Evolutionary conservation across 805 yeast genomes (phyloP).

Genomic region (Cyberlindnera samutprakarnensis): DNA sequence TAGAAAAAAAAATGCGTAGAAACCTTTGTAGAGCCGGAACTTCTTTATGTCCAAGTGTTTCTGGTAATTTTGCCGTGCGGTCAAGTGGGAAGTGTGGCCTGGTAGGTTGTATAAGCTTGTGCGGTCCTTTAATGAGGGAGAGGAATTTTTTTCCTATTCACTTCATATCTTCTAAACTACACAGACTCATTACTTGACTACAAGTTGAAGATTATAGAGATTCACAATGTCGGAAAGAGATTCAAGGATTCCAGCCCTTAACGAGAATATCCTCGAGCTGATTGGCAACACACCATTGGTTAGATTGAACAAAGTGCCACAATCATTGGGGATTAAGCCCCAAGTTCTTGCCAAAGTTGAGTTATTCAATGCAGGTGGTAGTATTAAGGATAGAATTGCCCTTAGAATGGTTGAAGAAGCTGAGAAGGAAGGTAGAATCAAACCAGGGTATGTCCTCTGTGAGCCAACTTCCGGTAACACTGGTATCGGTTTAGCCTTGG

Average conservation of each 20-base stretch:
- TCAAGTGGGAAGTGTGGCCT: too few species aligned
- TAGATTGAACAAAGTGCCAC: slow-evolving; percentile 67
- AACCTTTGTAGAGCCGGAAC: too few species aligned
- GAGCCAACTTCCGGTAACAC: slow-evolving; percentile 92
- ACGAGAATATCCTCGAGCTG: slow-evolving; percentile 47
- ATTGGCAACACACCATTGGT: slow-evolving; percentile 85
- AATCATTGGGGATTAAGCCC: slow-evolving; percentile 68
- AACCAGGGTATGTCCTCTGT: slow-evolving; percentile 84
- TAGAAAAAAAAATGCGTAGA: too few species aligned
- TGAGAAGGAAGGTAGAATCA: slow-evolving; percentile 66
- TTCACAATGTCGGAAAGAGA: slow-evolving; percentile 1
- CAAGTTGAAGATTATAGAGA: too few species aligned
- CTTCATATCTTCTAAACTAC: too few species aligned
- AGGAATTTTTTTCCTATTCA: too few species aligned
- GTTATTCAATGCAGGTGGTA: slow-evolving; percentile 83
- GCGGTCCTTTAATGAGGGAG: too few species aligned
- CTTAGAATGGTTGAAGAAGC: slow-evolving; percentile 83
- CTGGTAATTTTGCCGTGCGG: too few species aligned
- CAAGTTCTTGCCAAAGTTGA: slow-evolving; percentile 68
- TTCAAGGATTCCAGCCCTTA: slow-evolving; percentile 4
- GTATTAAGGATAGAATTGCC: slow-evolving; percentile 85
- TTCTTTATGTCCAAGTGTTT: too few species aligned
- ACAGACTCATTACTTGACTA: too few species aligned
- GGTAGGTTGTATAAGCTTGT: too few species aligned
- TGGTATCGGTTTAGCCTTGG: slow-evolving; percentile 82